These are phyloP conservation scores for Bassia scoparia DNA, from an alignment of 148 eudicot genomes.

Conservation along the genomic window DNA sequence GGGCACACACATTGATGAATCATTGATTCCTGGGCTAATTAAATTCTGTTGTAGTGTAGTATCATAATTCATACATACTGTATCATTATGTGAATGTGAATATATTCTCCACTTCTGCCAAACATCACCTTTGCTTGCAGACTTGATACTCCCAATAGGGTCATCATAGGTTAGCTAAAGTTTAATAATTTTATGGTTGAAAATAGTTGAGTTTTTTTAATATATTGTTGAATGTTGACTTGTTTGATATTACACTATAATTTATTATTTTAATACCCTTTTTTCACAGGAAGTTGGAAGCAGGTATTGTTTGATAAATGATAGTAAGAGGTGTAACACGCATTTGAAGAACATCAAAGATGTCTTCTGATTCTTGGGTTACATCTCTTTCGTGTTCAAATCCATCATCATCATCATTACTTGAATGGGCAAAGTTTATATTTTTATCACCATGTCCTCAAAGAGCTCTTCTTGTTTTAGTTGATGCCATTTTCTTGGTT, in stretches of 20 bases:
- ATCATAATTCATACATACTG: no score
- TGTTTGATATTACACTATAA: background rate
- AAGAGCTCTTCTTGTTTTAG: constrained; percentile 47
- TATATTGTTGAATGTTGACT: background rate
- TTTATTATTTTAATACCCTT: background rate
- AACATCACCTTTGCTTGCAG: no score
- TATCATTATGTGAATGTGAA: no score
- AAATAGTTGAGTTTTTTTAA: no score
- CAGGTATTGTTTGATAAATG: background rate
- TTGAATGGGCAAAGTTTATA: constrained; percentile 64
- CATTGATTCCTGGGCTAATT: no score
- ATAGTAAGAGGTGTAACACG: background rate
- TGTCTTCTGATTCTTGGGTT: constrained; percentile 69
- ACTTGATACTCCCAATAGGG: no score
- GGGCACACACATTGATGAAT: no score
- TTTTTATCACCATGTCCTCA: constrained; percentile 89
- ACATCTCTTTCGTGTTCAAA: constrained; percentile 64
- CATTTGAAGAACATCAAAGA: constrained; percentile 17
- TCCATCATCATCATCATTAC: constrained; percentile 29
- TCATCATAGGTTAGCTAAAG: no score
- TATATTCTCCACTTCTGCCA: no score
- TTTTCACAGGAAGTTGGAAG: background rate
- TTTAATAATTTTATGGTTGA: no score
- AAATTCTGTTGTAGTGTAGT: no score
- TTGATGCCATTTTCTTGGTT: constrained; percentile 59